Base-by-base conservation (phyloP, 208 protist species). In the Wallacemonas rigidus region DNA sequence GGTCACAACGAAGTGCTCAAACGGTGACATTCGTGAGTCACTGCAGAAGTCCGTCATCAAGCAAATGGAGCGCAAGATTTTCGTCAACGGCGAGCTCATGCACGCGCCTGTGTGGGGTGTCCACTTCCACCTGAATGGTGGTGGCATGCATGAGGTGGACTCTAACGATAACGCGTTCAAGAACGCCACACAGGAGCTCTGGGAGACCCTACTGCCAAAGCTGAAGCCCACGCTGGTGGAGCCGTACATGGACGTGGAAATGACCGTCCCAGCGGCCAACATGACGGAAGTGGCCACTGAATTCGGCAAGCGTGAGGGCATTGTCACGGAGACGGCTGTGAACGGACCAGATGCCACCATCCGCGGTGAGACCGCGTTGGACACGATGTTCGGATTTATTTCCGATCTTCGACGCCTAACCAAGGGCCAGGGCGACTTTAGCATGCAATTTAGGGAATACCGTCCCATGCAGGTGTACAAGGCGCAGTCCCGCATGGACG, bases 161-260 rank as follows among this genome's bases (percentile, higher is more conserved):
- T 99, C 98, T n/a, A 98, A 88, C 74, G 99, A 99, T 76, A 80
- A 99, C 71, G 98, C 99, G 14, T 99, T 99, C 89, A 92, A 89
- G 77, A 97, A 98, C 69, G 97, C 97, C 26, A 97, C 96, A 1
- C 86, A 96, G 67, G 88, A 97, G 60, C 91, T 98, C 39, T 98
- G 99, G 91, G 91, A 92, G 74, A 95, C 98, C 72, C 67, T 94
- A 39, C 89, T 98, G 50, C 85, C 87, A 1, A 91, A 94, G 70
- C 80, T 95, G 51, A 90, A 92, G 76, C 96, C 97, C 58, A 95
- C 94, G 1, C 84, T 99, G 26, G 90, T 99, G 61, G 98, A 99
- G 89, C 98, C 98, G 43, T 96, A 97, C 74, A 99, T 99, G 98
- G 92, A 91, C 38, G 95, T 99, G 2, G 94, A 98, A 72, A 96